Percentiles rank a stretch among this genome's conserved stretches.
phyloP scores from a whole-genome alignment of 495 filamentous ascomycete genomes.

The Cercophora sp. region DNA sequence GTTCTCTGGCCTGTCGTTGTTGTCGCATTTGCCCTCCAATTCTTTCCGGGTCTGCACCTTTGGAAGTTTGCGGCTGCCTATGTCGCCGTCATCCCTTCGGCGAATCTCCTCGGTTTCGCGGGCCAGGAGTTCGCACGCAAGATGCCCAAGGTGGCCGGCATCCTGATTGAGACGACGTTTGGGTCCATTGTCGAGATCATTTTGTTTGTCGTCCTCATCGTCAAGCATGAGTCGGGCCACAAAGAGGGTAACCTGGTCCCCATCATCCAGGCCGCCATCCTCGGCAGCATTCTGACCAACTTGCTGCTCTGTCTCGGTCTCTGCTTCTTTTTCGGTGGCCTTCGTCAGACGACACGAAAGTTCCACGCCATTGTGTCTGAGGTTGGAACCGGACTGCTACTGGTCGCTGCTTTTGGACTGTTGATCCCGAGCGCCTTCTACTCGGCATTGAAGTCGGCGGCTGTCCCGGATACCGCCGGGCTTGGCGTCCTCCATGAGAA shows the following conservation, averaged over 20 bases:
- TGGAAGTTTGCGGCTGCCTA: constrained; percentile 17
- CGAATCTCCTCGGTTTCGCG: constrained; percentile 80
- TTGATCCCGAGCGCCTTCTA: constrained; percentile 34
- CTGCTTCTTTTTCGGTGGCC: constrained; percentile 50
- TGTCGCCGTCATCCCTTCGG: constrained; percentile 65
- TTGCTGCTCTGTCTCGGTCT: constrained; percentile 33
- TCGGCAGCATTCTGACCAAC: constrained; percentile 33
- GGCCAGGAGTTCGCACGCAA: constrained; percentile 77
- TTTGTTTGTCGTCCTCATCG: constrained; percentile 70
- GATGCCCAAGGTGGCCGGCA: constrained; percentile 68
- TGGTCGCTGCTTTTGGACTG: constrained; percentile 53
- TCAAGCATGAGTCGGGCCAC: constrained; percentile 11
- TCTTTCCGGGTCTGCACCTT: constrained; percentile 36
- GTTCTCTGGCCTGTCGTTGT: constrained; percentile 38
- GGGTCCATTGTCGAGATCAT: constrained; percentile 70
- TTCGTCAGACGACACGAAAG: constrained; percentile 22
- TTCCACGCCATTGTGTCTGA: constrained; percentile 53
- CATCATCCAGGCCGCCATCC: constrained; percentile 58
- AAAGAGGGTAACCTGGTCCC: constrained; percentile 42
- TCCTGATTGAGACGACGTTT: constrained; percentile 65
- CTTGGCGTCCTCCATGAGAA: background rate
- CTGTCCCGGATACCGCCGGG: constrained; percentile 5
- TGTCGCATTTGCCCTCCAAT: constrained; percentile 33
- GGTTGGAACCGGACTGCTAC: constrained; percentile 69
- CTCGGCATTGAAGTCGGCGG: constrained; percentile 27